Base-by-base conservation (phyloP, 352 stramenopile genomes). In the Phytophthora hibernalis region DNA sequence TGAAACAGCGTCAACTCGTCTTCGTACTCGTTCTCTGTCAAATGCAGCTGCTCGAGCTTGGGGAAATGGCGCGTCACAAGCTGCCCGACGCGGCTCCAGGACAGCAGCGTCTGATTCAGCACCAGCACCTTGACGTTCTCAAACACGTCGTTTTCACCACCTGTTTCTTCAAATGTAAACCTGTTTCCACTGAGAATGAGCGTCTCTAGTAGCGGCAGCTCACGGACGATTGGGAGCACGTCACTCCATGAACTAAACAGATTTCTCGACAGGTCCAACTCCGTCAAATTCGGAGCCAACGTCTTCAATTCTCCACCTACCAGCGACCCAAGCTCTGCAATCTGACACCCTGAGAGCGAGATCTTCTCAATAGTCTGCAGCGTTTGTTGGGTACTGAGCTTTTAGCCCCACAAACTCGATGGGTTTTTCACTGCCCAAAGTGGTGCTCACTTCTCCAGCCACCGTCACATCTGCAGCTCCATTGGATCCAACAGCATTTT, bases 331-430 rank as follows among this genome's bases (percentile, higher is more conserved):
- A 92, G 62, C 21, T 65, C 51, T 6, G 61, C 42, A 56, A 95
- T 83, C 53, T 89, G 82, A 68, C 77, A 90, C 12, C 74, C 65
- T 9, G 82, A 75, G 0, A 95, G 63, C 35, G 89, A 92, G 66
- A 95, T 87, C 51, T 94, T 91, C 63, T 87, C 80, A 47, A 96
- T 74, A 0, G 72, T 90, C 24, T 74, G 65, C 37, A 95, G 68
- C 15, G 82, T 91, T 53, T 90, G 82, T 55, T 89, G 77, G 0
- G 74, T 81, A 12, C 75, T 62, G 16, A 92, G 73, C 58, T 91
- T 90, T 90, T 64, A 24, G 82, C 83, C 87, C 85, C 1, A 93
- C 79, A 33, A 93, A 72, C 54, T 95, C 82, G 49, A 96, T 95
- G 30, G 80, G 77, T 26, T 89, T 88, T 33, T 85, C 74, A 51